These are phyloP conservation scores for Linnemannia zychae DNA, from an alignment of 192 early-diverging fungal species.

Conservation along the genomic window DNA sequence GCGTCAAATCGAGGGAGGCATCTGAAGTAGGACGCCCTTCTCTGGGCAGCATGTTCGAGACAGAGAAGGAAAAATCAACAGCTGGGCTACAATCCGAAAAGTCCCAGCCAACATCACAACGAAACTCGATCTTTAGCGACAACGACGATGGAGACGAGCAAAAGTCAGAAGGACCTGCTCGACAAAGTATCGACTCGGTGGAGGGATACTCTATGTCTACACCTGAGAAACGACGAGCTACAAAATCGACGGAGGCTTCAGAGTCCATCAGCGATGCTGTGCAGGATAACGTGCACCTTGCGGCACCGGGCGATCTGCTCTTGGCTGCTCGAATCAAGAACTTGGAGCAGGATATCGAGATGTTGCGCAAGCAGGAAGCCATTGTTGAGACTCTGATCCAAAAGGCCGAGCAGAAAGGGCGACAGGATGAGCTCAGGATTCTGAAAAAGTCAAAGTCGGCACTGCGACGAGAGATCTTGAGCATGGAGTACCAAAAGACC, in stretches of 20 bases:
- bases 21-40: constrained; percentile 6
- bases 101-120: background rate
- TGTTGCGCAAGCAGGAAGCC: constrained; percentile 72
- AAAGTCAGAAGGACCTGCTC: background rate
- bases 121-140: constrained; percentile 10
- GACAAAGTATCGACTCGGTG: background rate
- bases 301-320: constrained; percentile 79
- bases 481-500: constrained; percentile 72
- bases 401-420: constrained; percentile 66
- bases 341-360: constrained; percentile 67
- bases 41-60: constrained; percentile 19
- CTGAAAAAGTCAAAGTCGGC: constrained; percentile 69
- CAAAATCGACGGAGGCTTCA: constrained; percentile 20
- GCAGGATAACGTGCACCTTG: constrained; percentile 66
- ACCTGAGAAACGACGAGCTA: background rate
- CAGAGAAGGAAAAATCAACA: background rate
- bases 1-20: constrained; percentile 13
- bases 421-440: constrained; percentile 74
- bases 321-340: constrained; percentile 65
- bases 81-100: background rate
- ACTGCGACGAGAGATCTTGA: constrained; percentile 68
- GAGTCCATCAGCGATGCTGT: constrained; percentile 58
- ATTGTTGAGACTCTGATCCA: constrained; percentile 76
- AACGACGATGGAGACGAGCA: background rate
- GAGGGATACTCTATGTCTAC: background rate